Conservation (phyloP, 768 basidiomycete genomes). For the Hysterangium stoloniferum region DNA sequence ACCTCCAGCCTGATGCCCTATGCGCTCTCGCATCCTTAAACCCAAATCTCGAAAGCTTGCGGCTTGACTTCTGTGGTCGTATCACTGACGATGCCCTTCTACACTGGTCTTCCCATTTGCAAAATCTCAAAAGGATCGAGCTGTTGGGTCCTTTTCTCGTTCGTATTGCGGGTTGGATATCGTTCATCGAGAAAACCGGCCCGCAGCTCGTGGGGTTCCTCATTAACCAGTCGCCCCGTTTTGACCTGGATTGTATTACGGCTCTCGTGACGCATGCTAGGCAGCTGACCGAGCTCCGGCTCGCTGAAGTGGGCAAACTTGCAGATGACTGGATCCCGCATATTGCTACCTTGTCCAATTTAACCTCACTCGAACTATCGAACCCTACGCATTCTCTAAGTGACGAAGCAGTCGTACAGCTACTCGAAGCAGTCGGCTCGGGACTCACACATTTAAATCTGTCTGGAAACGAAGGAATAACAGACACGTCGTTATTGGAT, state of each 20-base stretch:
- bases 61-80: conserved; percentile 82
- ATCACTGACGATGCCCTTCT: conserved; percentile 55
- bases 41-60: conserved; percentile 70
- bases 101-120: conserved; percentile 56
- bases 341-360: conserved; percentile 40
- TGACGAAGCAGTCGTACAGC: conserved; percentile 45
- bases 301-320: conserved; percentile 72
- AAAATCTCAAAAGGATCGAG: conserved; percentile 59
- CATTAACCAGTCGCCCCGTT: conserved; percentile 81
- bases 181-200: conserved; percentile 57
- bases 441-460: conserved; percentile 57
- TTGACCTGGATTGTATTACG: conserved; percentile 61
- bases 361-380: conserved; percentile 29
- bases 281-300: conserved; percentile 61
- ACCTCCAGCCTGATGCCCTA: conserved; percentile 60
- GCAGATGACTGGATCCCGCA: conserved; percentile 53
- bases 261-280: conserved; percentile 46
- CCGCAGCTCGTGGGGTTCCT: conserved; percentile 62
- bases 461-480: conserved; percentile 59
- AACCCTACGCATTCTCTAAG: conserved; percentile 36
- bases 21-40: conserved; percentile 71
- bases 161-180: conserved; percentile 60
- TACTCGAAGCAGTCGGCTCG: conserved; percentile 49
- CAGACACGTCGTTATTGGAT: conserved; percentile 48
- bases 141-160: conserved; percentile 88